Conservation (phyloP, 441 rosid species). For the Croton setiger region DNA sequence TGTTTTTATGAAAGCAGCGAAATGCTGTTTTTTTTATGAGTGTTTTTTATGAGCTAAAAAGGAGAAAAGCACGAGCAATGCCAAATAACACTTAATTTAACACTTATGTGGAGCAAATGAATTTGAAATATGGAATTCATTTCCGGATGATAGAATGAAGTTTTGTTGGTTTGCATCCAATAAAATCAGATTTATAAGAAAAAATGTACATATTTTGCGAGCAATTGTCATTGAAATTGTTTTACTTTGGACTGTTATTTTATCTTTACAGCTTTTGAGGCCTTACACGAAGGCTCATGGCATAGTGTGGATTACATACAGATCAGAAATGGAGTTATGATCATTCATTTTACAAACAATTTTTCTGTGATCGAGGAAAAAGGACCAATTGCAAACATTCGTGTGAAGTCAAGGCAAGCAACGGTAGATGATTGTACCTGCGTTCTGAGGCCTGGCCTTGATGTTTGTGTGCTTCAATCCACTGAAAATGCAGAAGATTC, state of each 20-base stretch:
- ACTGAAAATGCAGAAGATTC: slow-evolving; percentile 20
- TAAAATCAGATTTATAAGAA: too few species aligned
- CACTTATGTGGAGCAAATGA: too few species aligned
- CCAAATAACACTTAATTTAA: too few species aligned
- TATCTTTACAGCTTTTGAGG: slow-evolving; percentile 67
- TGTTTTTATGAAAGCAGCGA: too few species aligned
- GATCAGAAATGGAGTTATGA: slow-evolving; percentile 51
- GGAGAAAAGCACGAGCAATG: too few species aligned
- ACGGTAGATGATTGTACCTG: slow-evolving; percentile 63
- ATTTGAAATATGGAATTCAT: background rate
- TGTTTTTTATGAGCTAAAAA: too few species aligned
- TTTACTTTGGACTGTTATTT: slow-evolving; percentile 7
- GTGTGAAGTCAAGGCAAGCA: slow-evolving; percentile 73
- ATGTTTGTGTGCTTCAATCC: slow-evolving; percentile 57
- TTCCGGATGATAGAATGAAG: background rate
- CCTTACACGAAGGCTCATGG: slow-evolving; percentile 58
- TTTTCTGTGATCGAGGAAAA: slow-evolving; percentile 29
- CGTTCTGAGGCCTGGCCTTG: slow-evolving; percentile 71
- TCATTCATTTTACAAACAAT: slow-evolving; percentile 38
- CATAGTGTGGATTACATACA: slow-evolving; percentile 50
- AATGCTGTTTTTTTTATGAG: too few species aligned
- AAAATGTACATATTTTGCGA: too few species aligned
- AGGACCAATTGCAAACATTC: slow-evolving; percentile 55
- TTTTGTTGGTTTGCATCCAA: too few species aligned
- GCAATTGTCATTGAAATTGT: background rate